Conservation (phyloP, 2,329 filamentous ascomycete genomes). For the Phialophora tarda region DNA sequence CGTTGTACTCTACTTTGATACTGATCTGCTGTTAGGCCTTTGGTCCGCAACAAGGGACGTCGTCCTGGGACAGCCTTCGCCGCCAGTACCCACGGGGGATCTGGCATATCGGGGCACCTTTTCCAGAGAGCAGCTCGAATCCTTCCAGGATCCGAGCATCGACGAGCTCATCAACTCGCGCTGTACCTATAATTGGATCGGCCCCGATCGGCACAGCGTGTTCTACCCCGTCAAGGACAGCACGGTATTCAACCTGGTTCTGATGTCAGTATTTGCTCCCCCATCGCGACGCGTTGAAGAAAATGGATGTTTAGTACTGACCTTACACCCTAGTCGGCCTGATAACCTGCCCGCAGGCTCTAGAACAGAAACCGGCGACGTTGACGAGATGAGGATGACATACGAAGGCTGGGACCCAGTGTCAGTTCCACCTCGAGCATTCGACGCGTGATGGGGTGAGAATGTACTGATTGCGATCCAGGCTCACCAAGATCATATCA, state of each 20-base stretch:
- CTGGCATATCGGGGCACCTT: constrained; percentile 53
- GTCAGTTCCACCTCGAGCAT: neutral
- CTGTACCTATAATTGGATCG: constrained; percentile 23
- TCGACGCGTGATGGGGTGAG: neutral
- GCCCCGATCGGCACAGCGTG: constrained; percentile 23
- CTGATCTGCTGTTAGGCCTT: constrained; percentile 38
- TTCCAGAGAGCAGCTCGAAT: constrained; percentile 15
- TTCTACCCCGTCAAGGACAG: constrained; percentile 23
- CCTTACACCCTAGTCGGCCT: constrained; percentile 3
- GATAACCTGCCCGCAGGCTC: constrained; percentile 20
- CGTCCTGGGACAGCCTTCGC: constrained; percentile 51
- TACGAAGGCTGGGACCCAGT: constrained; percentile 29
- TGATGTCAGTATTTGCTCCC: constrained; percentile 4
- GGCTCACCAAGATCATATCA: constrained; percentile 26
- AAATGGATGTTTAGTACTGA: neutral
- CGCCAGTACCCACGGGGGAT: constrained; percentile 59
- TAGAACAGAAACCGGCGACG: constrained; percentile 10
- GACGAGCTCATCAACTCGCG: constrained; percentile 23
- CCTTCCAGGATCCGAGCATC: constrained; percentile 19
- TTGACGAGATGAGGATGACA: constrained; percentile 21
- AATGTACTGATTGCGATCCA: neutral
- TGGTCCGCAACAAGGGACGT: constrained; percentile 52
- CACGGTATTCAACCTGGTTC: constrained; percentile 23
- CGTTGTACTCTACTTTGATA: neutral
- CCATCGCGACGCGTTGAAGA: too few relatives aligned